Percentiles rank a stretch among this genome's conserved stretches.
These are phyloP conservation scores for Debaryomyces hansenii DNA, from an alignment of 805 yeast species.

Conservation along the genomic window DNA sequence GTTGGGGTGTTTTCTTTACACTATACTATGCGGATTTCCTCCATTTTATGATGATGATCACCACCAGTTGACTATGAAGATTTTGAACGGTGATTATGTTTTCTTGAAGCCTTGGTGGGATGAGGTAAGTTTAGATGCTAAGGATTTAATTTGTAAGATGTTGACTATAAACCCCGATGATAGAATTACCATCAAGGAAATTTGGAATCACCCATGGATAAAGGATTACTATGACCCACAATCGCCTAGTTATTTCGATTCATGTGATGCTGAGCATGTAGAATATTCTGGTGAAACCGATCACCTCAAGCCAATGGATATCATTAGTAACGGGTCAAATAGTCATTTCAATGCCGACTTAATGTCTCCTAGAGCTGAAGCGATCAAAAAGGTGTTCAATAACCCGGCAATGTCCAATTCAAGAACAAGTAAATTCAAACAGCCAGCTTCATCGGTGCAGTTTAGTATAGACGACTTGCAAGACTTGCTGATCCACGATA, in stretches of 20 bases:
- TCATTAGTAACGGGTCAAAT: background rate
- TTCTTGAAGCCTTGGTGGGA: constrained; percentile 89
- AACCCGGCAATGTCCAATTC: constrained; percentile 41
- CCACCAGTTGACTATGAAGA: constrained; percentile 61
- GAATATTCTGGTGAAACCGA: constrained; percentile 6
- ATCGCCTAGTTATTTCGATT: constrained; percentile 3
- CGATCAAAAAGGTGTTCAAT: constrained; percentile 42
- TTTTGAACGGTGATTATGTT: constrained; percentile 69
- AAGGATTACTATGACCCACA: constrained; percentile 7
- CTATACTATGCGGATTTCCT: constrained; percentile 71
- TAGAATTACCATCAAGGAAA: constrained; percentile 67
- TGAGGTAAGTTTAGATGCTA: constrained; percentile 71
- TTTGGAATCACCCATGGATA: constrained; percentile 72
- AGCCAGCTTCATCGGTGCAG: constrained; percentile 13
- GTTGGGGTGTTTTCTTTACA: constrained; percentile 67
- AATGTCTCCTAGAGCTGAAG: constrained; percentile 36
- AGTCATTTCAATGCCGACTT: constrained; percentile 5
- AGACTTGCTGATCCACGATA: background rate
- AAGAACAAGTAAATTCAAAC: background rate
- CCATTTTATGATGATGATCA: constrained; percentile 76
- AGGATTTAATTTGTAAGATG: constrained; percentile 62
- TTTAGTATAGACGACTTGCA: constrained; percentile 9
- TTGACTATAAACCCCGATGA: constrained; percentile 68
- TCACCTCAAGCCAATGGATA: background rate
- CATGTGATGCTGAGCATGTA: constrained; percentile 10